A percentile compares a stretch with the other conserved stretches of the same genome.
Conservation (phyloP, 768 basidiomycete genomes). For the Kwoniella sp. region DNA sequence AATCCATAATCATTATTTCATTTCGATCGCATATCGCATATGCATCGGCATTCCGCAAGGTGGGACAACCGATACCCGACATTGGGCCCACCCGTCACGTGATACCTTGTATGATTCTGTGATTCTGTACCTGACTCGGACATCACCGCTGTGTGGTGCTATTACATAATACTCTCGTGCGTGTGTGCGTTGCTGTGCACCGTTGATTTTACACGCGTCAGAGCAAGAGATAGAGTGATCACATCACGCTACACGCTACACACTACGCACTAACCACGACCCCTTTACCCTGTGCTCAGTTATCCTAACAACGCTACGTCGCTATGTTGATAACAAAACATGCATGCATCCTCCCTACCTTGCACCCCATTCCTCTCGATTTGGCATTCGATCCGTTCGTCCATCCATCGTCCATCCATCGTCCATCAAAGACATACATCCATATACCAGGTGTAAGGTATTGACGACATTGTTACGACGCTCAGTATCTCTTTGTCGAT, state of each 20-base stretch:
- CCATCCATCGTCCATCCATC: no score
- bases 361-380: neutral
- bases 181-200: no score
- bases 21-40: no score
- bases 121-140: neutral
- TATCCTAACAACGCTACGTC: neutral
- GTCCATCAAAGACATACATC: neutral
- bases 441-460: neutral
- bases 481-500: neutral
- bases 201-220: no score
- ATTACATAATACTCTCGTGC: neutral
- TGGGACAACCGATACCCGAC: constrained; percentile 1
- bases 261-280: neutral
- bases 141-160: neutral
- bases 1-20: no score
- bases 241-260: neutral
- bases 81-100: no score
- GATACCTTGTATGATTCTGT: no score
- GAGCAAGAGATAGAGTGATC: no score
- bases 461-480: neutral
- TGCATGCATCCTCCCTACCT: neutral
- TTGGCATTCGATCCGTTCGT: neutral
- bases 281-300: neutral
- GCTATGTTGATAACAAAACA: neutral
- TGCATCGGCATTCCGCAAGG: no score